These are phyloP conservation scores for Lophiostoma macrostomum DNA, from an alignment of 495 filamentous ascomycete species.

Conservation along the genomic window DNA sequence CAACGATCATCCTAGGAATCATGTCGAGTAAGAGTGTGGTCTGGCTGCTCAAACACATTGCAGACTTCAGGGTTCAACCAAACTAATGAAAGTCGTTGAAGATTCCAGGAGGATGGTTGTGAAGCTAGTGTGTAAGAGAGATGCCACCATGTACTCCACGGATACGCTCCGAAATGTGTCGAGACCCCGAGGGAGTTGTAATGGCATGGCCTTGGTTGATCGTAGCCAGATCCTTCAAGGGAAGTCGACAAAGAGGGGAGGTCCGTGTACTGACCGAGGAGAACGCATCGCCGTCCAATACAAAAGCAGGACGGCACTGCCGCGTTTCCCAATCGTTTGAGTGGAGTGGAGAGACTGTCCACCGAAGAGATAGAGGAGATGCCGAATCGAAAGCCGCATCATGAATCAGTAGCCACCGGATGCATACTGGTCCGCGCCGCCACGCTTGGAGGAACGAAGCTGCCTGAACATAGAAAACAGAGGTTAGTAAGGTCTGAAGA, in stretches of 20 bases:
- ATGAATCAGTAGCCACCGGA: conserved; percentile 39
- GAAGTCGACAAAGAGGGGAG: conserved; percentile 27
- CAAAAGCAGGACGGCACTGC: conserved; percentile 34
- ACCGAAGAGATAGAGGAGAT: conserved; percentile 31
- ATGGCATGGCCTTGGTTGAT: conserved; percentile 20
- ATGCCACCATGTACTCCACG: conserved; percentile 18
- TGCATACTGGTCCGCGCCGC: conserved; percentile 36
- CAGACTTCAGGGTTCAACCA: conserved; percentile 4
- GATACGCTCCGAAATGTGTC: conserved; percentile 6
- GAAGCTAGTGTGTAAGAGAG: conserved; percentile 2
- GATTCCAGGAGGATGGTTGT: conserved; percentile 1
- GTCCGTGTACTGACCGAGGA: conserved; percentile 26
- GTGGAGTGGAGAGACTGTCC: conserved; percentile 14
- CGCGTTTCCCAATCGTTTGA: conserved; percentile 38
- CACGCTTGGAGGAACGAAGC: conserved; percentile 45
- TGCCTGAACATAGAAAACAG: conserved; percentile 38
- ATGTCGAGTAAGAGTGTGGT: conserved; percentile 24
- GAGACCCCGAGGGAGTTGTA: conserved; percentile 15
- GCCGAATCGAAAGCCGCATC: conserved; percentile 30
- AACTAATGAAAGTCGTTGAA: conserved; percentile 2
- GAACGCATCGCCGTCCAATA: conserved; percentile 28
- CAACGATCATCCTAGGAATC: conserved; percentile 15
- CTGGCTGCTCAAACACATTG: background rate
- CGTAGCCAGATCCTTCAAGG: conserved; percentile 23
- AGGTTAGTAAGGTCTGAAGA: conserved; percentile 38